These are phyloP conservation scores for Circinella umbellata DNA, from an alignment of 371 early-diverging fungal species.

Conservation along the genomic window DNA sequence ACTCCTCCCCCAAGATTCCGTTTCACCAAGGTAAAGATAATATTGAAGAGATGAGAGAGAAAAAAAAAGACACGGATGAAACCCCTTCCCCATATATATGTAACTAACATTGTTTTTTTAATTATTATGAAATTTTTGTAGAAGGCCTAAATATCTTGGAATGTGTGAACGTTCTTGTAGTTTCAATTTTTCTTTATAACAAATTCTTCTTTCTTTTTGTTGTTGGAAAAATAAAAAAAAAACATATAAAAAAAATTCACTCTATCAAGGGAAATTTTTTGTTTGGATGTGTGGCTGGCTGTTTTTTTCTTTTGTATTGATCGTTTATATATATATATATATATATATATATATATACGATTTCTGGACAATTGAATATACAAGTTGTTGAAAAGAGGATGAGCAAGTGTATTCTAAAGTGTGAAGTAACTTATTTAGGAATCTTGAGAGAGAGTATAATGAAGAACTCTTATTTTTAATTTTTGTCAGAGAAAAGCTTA, in stretches of 20 bases:
- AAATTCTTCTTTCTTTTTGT: neutral
- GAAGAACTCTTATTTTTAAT: no score
- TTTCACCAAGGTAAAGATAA: conserved; percentile 60
- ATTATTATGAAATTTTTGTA: neutral
- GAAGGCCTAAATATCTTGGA: conserved; percentile 7
- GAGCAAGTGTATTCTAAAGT: no score
- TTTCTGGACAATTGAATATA: no score
- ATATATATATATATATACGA: no score
- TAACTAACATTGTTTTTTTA: neutral
- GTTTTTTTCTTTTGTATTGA: no score
- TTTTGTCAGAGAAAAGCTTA: no score
- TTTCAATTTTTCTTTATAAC: neutral
- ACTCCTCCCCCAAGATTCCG: conserved; percentile 88
- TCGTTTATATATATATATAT: no score
- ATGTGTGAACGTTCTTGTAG: conserved; percentile 10
- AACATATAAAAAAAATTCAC: neutral
- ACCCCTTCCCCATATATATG: no score
- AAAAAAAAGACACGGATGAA: no score
- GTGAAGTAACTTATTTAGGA: no score
- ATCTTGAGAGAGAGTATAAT: no score
- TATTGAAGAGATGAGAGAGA: neutral
- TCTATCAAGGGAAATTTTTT: neutral
- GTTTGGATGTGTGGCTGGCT: neutral
- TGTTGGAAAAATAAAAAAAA: conserved; percentile 2
- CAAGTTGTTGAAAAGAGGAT: no score